These are phyloP conservation scores for Fusarium burgessii DNA, from an alignment of 2,329 filamentous ascomycete genomes.

Conservation along the genomic window DNA sequence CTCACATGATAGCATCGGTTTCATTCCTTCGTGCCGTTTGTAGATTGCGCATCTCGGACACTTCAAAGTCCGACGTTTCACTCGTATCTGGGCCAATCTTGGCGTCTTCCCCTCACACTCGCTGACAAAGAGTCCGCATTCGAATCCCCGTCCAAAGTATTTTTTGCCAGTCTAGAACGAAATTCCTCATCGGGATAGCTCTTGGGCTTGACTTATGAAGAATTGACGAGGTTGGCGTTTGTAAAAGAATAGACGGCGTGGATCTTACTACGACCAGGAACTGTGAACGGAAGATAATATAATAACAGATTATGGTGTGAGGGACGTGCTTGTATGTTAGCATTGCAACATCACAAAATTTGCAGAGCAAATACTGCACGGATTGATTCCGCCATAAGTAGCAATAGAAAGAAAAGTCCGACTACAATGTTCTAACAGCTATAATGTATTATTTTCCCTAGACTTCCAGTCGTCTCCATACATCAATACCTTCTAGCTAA, in stretches of 20 bases:
- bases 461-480: not conserved
- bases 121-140: not conserved
- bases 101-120: not conserved
- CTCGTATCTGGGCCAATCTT: not conserved
- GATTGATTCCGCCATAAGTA: not conserved
- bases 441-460: not conserved
- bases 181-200: not conserved
- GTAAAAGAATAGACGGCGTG: accelerated
- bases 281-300: accelerated
- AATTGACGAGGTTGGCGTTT: accelerated
- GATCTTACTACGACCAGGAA: too few species aligned
- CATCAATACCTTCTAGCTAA: not conserved
- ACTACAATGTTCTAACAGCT: too few species aligned
- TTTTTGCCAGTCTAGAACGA: accelerated
- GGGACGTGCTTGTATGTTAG: not conserved
- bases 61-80: not conserved
- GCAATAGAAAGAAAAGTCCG: not conserved
- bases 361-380: too few species aligned
- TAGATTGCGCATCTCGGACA: conserved; percentile 14
- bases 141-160: not conserved
- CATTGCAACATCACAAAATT: not conserved
- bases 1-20: not conserved
- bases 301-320: not conserved
- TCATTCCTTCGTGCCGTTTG: not conserved
- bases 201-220: not conserved